Evolutionary conservation across 176 grass and related monocot genomes (phyloP).

Genomic region (Urochloa ruziziensis): DNA sequence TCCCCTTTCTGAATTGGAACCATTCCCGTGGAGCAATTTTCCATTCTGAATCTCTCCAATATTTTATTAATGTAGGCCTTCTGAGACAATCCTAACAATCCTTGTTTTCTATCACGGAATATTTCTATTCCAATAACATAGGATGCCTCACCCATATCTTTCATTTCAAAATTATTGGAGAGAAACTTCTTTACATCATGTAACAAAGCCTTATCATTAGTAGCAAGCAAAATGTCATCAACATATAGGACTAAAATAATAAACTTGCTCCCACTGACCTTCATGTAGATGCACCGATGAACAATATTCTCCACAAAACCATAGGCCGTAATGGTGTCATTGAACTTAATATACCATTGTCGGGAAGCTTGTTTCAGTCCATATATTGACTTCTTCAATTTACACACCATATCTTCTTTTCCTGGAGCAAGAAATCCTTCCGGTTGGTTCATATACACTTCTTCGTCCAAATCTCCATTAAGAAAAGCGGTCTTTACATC

Average conservation of each 20-base stretch:
- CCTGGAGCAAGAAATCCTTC: background rate
- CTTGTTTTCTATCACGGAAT: background rate
- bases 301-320: background rate
- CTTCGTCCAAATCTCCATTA: constrained; percentile 16
- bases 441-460: constrained; percentile 32
- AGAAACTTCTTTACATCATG: constrained; percentile 18
- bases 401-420: constrained; percentile 19
- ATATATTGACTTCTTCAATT: constrained; percentile 39
- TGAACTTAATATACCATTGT: constrained; percentile 30
- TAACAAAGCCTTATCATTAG: background rate
- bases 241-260: background rate
- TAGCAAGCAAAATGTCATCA: background rate
- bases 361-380: constrained; percentile 19
- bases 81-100: constrained; percentile 21
- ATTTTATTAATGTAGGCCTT: background rate
- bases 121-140: constrained; percentile 16
- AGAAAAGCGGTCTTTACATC: constrained; percentile 32
- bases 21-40: background rate
- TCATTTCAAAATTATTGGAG: constrained; percentile 31
- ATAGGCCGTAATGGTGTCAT: background rate
- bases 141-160: constrained; percentile 5
- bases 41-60: constrained; percentile 6
- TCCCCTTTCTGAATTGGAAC: background rate
- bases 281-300: constrained; percentile 12
- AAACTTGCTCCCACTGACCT: constrained; percentile 24